phyloP scores from a whole-genome alignment of 2,329 filamentous ascomycete species.

The Malbranchea zuffiana region DNA sequence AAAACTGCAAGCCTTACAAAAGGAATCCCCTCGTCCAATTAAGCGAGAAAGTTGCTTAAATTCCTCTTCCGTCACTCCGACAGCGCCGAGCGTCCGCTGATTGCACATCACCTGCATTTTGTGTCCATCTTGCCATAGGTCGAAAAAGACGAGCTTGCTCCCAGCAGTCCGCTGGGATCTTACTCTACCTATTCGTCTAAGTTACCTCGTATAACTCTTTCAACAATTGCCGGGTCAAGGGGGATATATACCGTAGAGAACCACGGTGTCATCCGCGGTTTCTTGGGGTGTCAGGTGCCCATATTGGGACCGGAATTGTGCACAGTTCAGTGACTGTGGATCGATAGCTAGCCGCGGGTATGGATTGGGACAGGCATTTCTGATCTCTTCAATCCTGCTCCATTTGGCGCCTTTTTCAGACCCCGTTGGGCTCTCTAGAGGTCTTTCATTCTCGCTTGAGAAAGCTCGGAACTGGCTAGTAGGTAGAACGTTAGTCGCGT shows the following conservation, averaged over 20 bases:
- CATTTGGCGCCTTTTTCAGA: slow-evolving; percentile 3
- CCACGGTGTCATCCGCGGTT: slow-evolving; percentile 30
- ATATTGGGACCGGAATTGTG: slow-evolving; percentile 31
- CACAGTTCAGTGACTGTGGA: slow-evolving; percentile 24
- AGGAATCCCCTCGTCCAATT: slow-evolving; percentile 70
- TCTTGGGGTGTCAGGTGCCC: slow-evolving; percentile 28
- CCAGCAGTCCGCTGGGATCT: slow-evolving; percentile 59
- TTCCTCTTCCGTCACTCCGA: slow-evolving; percentile 29
- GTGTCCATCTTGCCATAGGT: slow-evolving; percentile 61
- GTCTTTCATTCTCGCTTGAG: not conserved
- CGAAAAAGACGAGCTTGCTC: slow-evolving; percentile 72
- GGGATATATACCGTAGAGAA: slow-evolving; percentile 35
- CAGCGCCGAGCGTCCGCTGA: slow-evolving; percentile 37
- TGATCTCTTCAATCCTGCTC: slow-evolving; percentile 29
- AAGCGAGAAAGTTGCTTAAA: slow-evolving; percentile 54
- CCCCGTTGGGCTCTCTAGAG: not conserved
- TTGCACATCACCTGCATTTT: slow-evolving; percentile 69
- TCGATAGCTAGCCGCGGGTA: slow-evolving; percentile 30
- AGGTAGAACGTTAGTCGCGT: not conserved
- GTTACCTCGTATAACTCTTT: slow-evolving; percentile 18
- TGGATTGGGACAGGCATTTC: slow-evolving; percentile 24
- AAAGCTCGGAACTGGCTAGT: not conserved
- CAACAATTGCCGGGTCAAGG: not conserved
- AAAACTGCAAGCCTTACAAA: slow-evolving; percentile 48
- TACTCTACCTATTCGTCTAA: slow-evolving; percentile 56